Base-by-base conservation (phyloP, 352 stramenopile genomes). In the Phytophthora aleatoria region DNA sequence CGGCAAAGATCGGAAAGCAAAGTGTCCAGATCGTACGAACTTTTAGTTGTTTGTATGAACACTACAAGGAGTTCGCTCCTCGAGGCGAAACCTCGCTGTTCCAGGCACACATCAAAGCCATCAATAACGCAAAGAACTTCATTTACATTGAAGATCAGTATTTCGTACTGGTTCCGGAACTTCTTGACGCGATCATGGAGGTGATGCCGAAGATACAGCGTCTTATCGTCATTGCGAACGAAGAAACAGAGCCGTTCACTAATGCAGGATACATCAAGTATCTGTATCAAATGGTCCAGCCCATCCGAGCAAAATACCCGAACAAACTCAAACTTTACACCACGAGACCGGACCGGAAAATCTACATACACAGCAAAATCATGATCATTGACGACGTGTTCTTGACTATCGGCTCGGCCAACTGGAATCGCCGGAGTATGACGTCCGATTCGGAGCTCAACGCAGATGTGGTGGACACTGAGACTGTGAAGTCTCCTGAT, bases 331-430 rank as follows among this genome's bases (percentile, higher is more conserved):
- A 71, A 12, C 51, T 89, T 5, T 85, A 78, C 64, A 66, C 64
- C 4, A 81, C 73, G 20, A 77, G 78, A 24, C 27, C 44, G 24
- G 53, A 67, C n/a, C 50, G 69, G n/a, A 58, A 71, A 5, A 51
- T 87, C 5, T 89, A 85, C 71, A 68, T 87, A 27, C 77, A 86
- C 64, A 85, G 69, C 50, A 87, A 87, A 57, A 54, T 81, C 12
- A 57, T 87, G 61, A 61, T 85, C 60, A 64, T 85, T 33, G 81
- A 90, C 67, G 77, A 87, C 56, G 79, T 90, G 16, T 89, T 77
- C 61, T 58, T 90, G 5, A 80, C 77, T 0, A 64, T 85, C 28
- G 73, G 79, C 15, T 90, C 79, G 5, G 65, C 67, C 27, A 90
- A 89, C 65, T 90, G 79, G 79, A 89, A 90, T 56, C 64, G 57